Percentiles rank a stretch among this genome's conserved stretches.
These are phyloP conservation scores for Penicillium sp. DNA, from an alignment of 2,329 filamentous ascomycete genomes.

Conservation along the genomic window DNA sequence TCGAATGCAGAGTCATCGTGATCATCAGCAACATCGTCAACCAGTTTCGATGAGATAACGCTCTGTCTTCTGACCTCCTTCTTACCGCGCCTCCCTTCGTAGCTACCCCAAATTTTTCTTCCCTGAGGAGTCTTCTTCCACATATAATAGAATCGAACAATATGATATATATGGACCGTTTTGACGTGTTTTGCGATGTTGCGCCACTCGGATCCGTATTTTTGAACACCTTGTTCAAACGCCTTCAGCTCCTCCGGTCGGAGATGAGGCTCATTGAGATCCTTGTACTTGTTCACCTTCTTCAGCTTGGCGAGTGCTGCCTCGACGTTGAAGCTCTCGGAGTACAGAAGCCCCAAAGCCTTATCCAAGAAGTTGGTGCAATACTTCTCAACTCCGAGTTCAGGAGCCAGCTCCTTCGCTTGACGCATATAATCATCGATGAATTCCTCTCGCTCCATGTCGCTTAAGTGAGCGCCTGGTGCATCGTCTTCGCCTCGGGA, in stretches of 20 bases:
- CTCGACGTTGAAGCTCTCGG: slow-evolving; percentile 69
- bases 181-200: slow-evolving; percentile 77
- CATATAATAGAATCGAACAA: slow-evolving; percentile 92
- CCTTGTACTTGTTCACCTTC: slow-evolving; percentile 64
- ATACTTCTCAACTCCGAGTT: slow-evolving; percentile 68
- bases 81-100: slow-evolving; percentile 82
- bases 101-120: slow-evolving; percentile 85
- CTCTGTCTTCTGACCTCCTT: slow-evolving; percentile 72
- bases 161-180: slow-evolving; percentile 73
- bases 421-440: slow-evolving; percentile 76
- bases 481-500: slow-evolving; percentile 45
- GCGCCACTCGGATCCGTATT: slow-evolving; percentile 87
- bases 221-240: slow-evolving; percentile 87
- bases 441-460: slow-evolving; percentile 52
- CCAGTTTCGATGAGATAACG: slow-evolving; percentile 66
- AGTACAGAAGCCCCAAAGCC: slow-evolving; percentile 71
- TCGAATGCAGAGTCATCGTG: slow-evolving; percentile 96
- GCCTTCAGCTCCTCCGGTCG: slow-evolving; percentile 77
- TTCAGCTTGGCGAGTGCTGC: slow-evolving; percentile 70
- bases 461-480: slow-evolving; percentile 35
- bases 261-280: slow-evolving; percentile 82
- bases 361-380: slow-evolving; percentile 89
- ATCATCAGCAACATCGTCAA: slow-evolving; percentile 90
- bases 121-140: slow-evolving; percentile 95
- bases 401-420: slow-evolving; percentile 64